These are phyloP conservation scores for Tulasnella sp. DNA, from an alignment of 768 basidiomycete species.

Conservation along the genomic window DNA sequence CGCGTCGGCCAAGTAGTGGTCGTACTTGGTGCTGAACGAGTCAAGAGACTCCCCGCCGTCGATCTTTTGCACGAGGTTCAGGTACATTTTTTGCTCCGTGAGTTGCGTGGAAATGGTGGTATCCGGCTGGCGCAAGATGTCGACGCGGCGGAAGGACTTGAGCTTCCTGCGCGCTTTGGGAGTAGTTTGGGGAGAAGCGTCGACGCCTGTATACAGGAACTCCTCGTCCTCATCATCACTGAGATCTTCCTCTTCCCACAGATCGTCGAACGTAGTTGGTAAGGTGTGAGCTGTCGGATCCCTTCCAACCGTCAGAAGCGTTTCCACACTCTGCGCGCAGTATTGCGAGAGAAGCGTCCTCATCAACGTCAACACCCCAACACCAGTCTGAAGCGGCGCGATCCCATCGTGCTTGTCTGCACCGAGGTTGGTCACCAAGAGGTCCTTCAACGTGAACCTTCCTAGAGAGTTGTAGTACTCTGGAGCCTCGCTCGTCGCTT, in stretches of 20 bases:
- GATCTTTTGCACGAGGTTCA: conserved; percentile 63
- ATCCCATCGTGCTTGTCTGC: conserved; percentile 31
- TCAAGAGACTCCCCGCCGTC: conserved; percentile 59
- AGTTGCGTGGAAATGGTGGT: conserved; percentile 53
- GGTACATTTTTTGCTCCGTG: conserved; percentile 72
- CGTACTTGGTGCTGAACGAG: conserved; percentile 74
- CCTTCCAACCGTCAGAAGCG: conserved; percentile 56
- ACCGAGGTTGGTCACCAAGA: conserved; percentile 61
- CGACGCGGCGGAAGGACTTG: neutral
- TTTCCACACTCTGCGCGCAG: conserved; percentile 47
- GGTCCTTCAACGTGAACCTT: conserved; percentile 84
- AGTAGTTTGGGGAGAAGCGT: conserved; percentile 1
- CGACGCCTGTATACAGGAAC: conserved; percentile 32
- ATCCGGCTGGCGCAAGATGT: conserved; percentile 39
- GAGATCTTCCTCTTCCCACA: conserved; percentile 18
- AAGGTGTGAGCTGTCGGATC: conserved; percentile 42
- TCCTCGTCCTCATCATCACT: conserved; percentile 35
- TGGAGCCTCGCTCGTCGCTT: conserved; percentile 47
- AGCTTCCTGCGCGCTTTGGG: conserved; percentile 29
- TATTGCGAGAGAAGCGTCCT: conserved; percentile 63
- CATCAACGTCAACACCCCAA: conserved; percentile 70
- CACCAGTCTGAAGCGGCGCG: conserved; percentile 47
- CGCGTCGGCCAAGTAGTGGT: conserved; percentile 72
- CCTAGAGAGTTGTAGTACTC: conserved; percentile 82
- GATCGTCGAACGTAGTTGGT: conserved; percentile 15